phyloP scores from a whole-genome alignment of 176 grass and related monocot species.

The Echinochloa phyllopogon region DNA sequence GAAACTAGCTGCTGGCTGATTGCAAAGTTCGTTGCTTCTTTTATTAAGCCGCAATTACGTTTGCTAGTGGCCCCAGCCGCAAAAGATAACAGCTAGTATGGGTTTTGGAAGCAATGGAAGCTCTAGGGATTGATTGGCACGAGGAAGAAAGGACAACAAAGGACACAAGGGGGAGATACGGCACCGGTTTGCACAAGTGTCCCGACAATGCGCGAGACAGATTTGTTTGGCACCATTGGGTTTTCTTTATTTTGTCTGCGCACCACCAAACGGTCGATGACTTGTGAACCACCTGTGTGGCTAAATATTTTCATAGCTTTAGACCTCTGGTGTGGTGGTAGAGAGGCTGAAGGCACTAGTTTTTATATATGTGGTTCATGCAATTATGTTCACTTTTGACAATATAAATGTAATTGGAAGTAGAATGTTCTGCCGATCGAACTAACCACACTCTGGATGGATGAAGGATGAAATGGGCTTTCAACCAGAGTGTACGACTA shows the following conservation, averaged over 20 bases:
- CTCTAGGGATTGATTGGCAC: not conserved
- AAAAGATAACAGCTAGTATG: not conserved
- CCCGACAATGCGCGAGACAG: not conserved
- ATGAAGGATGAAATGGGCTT: too few relatives aligned
- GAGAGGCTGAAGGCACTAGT: not conserved
- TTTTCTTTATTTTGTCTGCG: not conserved
- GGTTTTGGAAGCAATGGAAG: not conserved
- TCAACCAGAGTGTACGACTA: too few relatives aligned
- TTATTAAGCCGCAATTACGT: too few relatives aligned
- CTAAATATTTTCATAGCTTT: not conserved
- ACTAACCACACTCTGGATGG: not conserved
- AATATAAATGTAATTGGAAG: not conserved
- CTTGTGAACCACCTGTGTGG: constrained; percentile 16
- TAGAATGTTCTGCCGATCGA: not conserved
- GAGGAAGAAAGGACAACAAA: constrained; percentile 23
- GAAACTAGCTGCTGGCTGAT: not conserved
- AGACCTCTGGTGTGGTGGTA: not conserved
- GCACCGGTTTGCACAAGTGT: not conserved
- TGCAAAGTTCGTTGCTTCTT: not conserved
- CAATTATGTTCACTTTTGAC: not conserved
- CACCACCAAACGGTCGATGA: not conserved
- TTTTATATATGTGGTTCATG: not conserved
- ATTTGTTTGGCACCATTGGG: constrained; percentile 7
- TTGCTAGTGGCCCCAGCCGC: not conserved
- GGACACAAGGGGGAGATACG: not conserved